phyloP scores from a whole-genome alignment of 768 basidiomycete species.

The Boletus pseudopeckii region DNA sequence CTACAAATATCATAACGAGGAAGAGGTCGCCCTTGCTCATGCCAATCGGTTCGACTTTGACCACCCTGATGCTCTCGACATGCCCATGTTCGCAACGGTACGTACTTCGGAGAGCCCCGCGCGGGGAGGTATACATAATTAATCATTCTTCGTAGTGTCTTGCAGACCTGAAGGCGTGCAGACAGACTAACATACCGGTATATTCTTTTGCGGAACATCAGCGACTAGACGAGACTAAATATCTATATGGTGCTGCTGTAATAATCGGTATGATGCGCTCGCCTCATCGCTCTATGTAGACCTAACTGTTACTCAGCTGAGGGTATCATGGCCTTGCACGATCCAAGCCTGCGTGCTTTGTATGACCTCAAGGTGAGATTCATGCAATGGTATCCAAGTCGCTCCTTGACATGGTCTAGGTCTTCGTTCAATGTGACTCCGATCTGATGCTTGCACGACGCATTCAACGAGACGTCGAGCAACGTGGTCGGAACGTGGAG shows the following conservation, averaged over 20 bases:
- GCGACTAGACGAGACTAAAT: conserved; percentile 71
- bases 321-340: conserved; percentile 88
- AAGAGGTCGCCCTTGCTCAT: conserved; percentile 82
- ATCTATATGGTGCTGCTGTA: conserved; percentile 90
- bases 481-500: conserved; percentile 80
- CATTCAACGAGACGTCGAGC: conserved; percentile 81
- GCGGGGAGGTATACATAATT: neutral
- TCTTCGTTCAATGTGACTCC: conserved; percentile 91
- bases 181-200: conserved; percentile 84
- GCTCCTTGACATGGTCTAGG: conserved; percentile 34
- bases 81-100: conserved; percentile 79
- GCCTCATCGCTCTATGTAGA: neutral
- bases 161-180: conserved; percentile 78
- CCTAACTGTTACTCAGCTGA: conserved; percentile 52
- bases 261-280: conserved; percentile 63
- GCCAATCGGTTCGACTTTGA: conserved; percentile 82
- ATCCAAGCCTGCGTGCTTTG: conserved; percentile 69
- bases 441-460: conserved; percentile 97
- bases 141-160: conserved; percentile 56
- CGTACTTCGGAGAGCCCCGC: conserved; percentile 22
- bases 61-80: conserved; percentile 90
- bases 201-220: conserved; percentile 95
- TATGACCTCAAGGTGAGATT: conserved; percentile 86
- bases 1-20: conserved; percentile 76
- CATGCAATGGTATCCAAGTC: neutral